phyloP scores from a whole-genome alignment of 345 rosid species.

The Salix caprea region DNA sequence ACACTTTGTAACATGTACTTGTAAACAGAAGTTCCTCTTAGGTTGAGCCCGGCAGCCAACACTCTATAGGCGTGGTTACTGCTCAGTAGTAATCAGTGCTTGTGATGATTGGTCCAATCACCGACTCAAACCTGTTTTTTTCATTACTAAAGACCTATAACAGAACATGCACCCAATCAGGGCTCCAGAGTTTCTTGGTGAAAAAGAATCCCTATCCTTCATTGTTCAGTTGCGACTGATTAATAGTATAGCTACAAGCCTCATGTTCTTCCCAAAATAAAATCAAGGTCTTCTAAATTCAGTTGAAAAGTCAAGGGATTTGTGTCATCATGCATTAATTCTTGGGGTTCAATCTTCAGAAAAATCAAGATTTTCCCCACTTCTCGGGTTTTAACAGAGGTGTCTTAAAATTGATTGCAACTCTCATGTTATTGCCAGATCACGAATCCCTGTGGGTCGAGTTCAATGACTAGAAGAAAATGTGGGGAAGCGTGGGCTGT shows the following conservation, averaged over 20 bases:
- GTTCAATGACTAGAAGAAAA: slow-evolving; percentile 8
- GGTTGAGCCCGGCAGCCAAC: background rate
- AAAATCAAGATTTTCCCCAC: too few relatives aligned
- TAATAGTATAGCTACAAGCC: background rate
- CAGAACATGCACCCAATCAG: background rate
- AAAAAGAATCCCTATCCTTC: background rate
- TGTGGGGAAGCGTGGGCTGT: slow-evolving; percentile 26
- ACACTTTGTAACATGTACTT: background rate
- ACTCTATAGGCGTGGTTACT: background rate
- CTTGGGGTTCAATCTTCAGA: background rate
- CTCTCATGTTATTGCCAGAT: slow-evolving; percentile 8
- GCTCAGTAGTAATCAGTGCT: too few relatives aligned
- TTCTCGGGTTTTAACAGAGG: background rate
- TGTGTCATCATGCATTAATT: background rate
- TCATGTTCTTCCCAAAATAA: background rate
- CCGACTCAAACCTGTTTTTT: background rate
- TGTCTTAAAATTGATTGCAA: background rate
- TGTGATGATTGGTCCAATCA: background rate
- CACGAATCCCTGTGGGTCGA: slow-evolving; percentile 2
- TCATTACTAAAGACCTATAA: background rate
- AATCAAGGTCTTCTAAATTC: background rate
- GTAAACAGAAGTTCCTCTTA: background rate
- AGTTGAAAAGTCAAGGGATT: background rate
- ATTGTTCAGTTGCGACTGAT: background rate
- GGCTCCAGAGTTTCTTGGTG: background rate